A percentile compares a stretch with the other conserved stretches of the same genome.
Evolutionary conservation across 1,139 yeast genomes (phyloP).

Genomic region (Taphrina populina): DNA sequence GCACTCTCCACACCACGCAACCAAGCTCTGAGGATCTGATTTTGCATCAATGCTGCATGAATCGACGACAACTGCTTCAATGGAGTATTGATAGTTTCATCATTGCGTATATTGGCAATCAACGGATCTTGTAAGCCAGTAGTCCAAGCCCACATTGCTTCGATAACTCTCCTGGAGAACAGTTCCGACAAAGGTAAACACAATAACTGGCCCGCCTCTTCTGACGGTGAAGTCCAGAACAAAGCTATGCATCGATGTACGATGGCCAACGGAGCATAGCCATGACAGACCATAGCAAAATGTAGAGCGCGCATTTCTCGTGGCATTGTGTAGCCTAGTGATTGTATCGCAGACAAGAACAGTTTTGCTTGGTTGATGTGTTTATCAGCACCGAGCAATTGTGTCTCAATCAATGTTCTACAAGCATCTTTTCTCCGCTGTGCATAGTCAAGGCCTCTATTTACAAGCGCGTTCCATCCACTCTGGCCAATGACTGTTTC

Average conservation of each 20-base stretch:
- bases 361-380: conserved; percentile 37
- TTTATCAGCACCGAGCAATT: conserved; percentile 42
- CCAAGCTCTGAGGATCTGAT: conserved; percentile 12
- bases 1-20: conserved; percentile 10
- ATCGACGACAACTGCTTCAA: conserved; percentile 8
- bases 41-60: conserved; percentile 14
- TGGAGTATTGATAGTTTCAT: conserved; percentile 16
- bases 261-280: conserved; percentile 4
- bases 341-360: conserved; percentile 29
- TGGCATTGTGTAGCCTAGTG: conserved; percentile 18
- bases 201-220: background rate
- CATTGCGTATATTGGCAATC: conserved; percentile 16
- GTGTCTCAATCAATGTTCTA: conserved; percentile 40
- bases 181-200: conserved; percentile 13
- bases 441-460: conserved; percentile 30
- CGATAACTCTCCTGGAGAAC: conserved; percentile 1
- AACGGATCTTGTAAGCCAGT: conserved; percentile 17
- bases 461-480: conserved; percentile 17
- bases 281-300: conserved; percentile 24
- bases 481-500: conserved; percentile 14
- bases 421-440: conserved; percentile 38
- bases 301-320: conserved; percentile 20
- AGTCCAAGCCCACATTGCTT: conserved; percentile 23
- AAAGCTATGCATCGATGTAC: conserved; percentile 8
- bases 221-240: background rate